These are phyloP conservation scores for Colletotrichum gigasporum DNA, from an alignment of 2,329 filamentous ascomycete species.

Conservation along the genomic window DNA sequence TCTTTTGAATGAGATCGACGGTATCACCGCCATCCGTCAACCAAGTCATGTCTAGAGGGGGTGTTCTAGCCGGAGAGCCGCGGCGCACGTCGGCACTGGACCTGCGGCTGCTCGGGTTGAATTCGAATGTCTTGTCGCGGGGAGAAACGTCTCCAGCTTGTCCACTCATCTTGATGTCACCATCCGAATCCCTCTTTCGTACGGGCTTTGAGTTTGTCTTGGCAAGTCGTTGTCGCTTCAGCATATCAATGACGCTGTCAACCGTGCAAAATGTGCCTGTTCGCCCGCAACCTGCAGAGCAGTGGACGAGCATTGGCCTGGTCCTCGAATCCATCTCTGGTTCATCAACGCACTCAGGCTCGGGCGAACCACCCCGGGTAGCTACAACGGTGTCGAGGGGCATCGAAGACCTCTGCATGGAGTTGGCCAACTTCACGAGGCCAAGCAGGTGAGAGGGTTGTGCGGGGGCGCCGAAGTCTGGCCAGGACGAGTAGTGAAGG, in stretches of 20 bases:
- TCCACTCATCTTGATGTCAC: slow-evolving; percentile 56
- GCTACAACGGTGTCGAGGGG: slow-evolving; percentile 55
- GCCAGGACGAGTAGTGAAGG: slow-evolving; percentile 95
- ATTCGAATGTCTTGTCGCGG: slow-evolving; percentile 35
- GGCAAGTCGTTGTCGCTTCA: slow-evolving; percentile 79
- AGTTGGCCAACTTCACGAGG: slow-evolving; percentile 87
- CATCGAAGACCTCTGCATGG: slow-evolving; percentile 70
- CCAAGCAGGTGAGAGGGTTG: slow-evolving; percentile 87
- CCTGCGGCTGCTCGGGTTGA: slow-evolving; percentile 22
- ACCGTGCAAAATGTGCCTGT: slow-evolving; percentile 98
- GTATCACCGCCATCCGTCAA: slow-evolving; percentile 74
- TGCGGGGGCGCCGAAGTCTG: slow-evolving; percentile 93
- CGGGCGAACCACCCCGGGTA: slow-evolving; percentile 38
- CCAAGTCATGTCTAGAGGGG: slow-evolving; percentile 66
- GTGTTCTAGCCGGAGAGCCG: slow-evolving; percentile 18
- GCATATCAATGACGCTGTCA: slow-evolving; percentile 94
- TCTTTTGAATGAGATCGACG: slow-evolving; percentile 83
- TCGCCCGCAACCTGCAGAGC: slow-evolving; percentile 93
- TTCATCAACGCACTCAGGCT: slow-evolving; percentile 58
- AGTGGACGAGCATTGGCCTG: slow-evolving; percentile 90
- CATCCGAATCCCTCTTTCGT: slow-evolving; percentile 47
- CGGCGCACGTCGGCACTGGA: slow-evolving; percentile 25
- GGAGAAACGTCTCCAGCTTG: slow-evolving; percentile 43
- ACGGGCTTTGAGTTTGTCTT: slow-evolving; percentile 38
- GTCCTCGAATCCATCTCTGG: slow-evolving; percentile 62